Evolutionary conservation across 148 eudicot species (phyloP).

Genomic region (Arctostaphylos glauca): DNA sequence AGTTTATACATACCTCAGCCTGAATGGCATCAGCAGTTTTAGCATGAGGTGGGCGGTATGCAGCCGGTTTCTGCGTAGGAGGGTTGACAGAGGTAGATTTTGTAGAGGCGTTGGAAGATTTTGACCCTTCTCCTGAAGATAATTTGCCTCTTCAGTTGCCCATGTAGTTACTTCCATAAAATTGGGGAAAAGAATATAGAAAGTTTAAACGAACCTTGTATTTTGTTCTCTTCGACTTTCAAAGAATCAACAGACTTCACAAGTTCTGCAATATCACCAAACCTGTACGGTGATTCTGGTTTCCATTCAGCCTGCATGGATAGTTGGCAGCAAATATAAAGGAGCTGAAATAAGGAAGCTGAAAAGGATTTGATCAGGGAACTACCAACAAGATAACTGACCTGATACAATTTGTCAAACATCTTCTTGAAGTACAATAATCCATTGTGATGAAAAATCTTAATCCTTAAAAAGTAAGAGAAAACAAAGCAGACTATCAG

Average conservation of each 20-base stretch:
- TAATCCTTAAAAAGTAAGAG: constrained; percentile 56
- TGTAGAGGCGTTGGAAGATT: constrained; percentile 50
- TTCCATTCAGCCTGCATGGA: constrained; percentile 85
- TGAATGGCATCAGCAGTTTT: constrained; percentile 78
- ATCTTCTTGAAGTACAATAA: constrained; percentile 74
- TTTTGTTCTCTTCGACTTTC: constrained; percentile 59
- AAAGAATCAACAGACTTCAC: constrained; percentile 64
- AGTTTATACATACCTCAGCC: constrained; percentile 59
- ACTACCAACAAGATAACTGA: constrained; percentile 23
- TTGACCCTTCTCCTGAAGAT: constrained; percentile 61
- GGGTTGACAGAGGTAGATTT: constrained; percentile 50
- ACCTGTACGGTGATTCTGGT: constrained; percentile 80
- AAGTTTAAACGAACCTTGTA: constrained; percentile 47
- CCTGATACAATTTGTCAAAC: constrained; percentile 95
- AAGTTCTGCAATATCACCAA: constrained; percentile 73
- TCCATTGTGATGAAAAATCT: constrained; percentile 85
- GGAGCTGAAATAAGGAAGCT: constrained; percentile 15
- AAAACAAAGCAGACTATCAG: constrained; percentile 6
- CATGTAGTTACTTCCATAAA: not conserved
- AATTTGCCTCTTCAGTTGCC: constrained; percentile 5
- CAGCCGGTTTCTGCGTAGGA: constrained; percentile 70
- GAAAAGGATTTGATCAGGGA: constrained; percentile 3
- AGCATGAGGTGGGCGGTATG: constrained; percentile 95
- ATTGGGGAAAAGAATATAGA: not conserved
- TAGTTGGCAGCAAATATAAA: constrained; percentile 17